phyloP scores from a whole-genome alignment of 495 filamentous ascomycete genomes.

The Aspergillus taichungensis region DNA sequence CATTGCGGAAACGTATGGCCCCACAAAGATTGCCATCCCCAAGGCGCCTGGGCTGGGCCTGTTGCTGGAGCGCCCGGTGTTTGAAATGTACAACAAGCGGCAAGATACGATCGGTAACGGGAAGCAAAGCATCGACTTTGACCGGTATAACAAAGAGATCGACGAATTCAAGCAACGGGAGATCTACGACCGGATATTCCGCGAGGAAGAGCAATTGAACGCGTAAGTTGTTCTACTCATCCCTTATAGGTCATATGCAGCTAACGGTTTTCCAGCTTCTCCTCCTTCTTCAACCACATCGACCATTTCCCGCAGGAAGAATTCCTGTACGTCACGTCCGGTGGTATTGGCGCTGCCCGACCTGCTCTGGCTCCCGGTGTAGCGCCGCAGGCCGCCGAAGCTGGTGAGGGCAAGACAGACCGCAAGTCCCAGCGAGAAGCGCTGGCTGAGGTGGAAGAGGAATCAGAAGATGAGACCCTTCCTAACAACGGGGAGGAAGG shows the following conservation, averaged over 20 bases:
- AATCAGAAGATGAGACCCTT: conserved; percentile 20
- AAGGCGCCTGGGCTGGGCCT: conserved; percentile 87
- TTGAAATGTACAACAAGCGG: conserved; percentile 68
- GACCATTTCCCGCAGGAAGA: conserved; percentile 64
- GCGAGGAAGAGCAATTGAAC: conserved; percentile 72
- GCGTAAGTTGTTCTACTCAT: conserved; percentile 43
- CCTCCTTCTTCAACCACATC: conserved; percentile 73
- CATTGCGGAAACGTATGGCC: conserved; percentile 60
- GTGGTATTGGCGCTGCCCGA: conserved; percentile 48
- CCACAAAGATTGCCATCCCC: conserved; percentile 69
- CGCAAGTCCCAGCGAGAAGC: conserved; percentile 20
- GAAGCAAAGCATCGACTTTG: conserved; percentile 66
- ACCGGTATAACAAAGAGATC: conserved; percentile 66
- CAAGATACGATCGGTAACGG: conserved; percentile 38
- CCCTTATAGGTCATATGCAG: neutral
- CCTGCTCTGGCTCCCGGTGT: conserved; percentile 10
- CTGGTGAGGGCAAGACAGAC: neutral
- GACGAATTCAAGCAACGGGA: conserved; percentile 83
- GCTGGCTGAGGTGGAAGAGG: conserved; percentile 25
- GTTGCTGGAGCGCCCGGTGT: conserved; percentile 82
- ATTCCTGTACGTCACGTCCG: conserved; percentile 70
- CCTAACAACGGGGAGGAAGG: conserved; percentile 16
- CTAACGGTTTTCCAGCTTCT: conserved; percentile 45
- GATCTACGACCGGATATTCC: conserved; percentile 88
- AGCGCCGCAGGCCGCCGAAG: neutral